Percentiles rank a stretch among this genome's conserved stretches.
These are phyloP conservation scores for Diaporthe citri DNA, from an alignment of 2,329 filamentous ascomycete genomes.

Conservation along the genomic window DNA sequence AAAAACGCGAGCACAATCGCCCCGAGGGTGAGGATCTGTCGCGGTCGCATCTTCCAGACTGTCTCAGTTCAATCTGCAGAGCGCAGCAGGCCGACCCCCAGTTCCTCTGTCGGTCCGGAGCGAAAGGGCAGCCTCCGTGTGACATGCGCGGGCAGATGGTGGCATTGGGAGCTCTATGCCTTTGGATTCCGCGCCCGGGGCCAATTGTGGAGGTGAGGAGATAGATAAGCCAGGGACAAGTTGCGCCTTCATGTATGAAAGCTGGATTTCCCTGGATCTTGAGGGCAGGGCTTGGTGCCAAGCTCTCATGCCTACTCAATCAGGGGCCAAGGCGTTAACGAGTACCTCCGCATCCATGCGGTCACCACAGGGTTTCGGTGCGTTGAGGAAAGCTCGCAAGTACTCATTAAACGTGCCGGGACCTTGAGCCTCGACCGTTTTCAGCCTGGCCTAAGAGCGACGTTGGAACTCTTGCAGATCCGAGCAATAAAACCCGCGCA, in stretches of 20 bases:
- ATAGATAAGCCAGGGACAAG: constrained; percentile 1
- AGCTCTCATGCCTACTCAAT: not conserved
- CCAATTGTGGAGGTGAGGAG: not conserved
- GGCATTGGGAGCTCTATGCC: constrained; percentile 36
- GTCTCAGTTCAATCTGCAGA: constrained; percentile 28
- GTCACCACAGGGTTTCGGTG: not conserved
- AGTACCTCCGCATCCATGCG: not conserved
- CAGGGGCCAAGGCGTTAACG: constrained; percentile 2
- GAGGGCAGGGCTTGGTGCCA: constrained; percentile 24
- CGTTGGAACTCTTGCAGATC: not conserved
- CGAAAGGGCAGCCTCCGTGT: constrained; percentile 34
- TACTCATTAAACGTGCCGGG: not conserved
- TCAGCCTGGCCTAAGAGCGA: not conserved
- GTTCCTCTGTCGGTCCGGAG: constrained; percentile 31
- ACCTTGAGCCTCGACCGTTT: constrained; percentile 12
- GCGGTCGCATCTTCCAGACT: constrained; percentile 48
- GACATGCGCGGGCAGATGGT: constrained; percentile 18
- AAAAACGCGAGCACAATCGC: constrained; percentile 47
- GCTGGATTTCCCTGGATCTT: constrained; percentile 1
- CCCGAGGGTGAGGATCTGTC: constrained; percentile 48
- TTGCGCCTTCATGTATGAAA: constrained; percentile 9
- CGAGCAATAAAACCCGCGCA: not conserved
- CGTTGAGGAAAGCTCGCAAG: not conserved
- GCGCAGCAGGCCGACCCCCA: constrained; percentile 24
- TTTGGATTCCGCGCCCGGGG: constrained; percentile 4